Evolutionary conservation across 2,329 filamentous ascomycete species (phyloP).

Genomic region (Fusarium devonianum): DNA sequence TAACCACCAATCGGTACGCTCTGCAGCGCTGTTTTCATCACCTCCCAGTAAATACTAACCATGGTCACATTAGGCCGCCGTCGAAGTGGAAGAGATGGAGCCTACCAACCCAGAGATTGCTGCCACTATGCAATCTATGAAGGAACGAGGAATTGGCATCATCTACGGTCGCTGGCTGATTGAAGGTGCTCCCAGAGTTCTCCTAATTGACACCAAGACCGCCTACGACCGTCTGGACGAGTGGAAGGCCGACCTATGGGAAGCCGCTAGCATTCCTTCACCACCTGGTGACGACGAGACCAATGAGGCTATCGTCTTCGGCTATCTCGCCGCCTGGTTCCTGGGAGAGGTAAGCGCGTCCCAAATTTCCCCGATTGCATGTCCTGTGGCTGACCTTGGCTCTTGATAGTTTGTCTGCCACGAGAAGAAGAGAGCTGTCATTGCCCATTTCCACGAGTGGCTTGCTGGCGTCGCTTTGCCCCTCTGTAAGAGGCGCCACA

Average conservation of each 20-base stretch:
- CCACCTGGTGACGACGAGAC: conserved; percentile 92
- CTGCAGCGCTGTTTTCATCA: neutral
- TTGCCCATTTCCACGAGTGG: conserved; percentile 99
- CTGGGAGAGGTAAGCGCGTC: conserved; percentile 85
- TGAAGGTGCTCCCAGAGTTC: conserved; percentile 90
- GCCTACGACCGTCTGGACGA: conserved; percentile 91
- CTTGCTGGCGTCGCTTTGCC: conserved; percentile 92
- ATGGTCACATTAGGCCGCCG: conserved; percentile 81
- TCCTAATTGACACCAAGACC: conserved; percentile 94
- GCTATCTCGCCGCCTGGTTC: conserved; percentile 97
- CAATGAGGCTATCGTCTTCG: conserved; percentile 96
- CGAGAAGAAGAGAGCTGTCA: conserved; percentile 89
- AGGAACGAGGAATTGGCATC: conserved; percentile 85
- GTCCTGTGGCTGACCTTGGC: conserved; percentile 21
- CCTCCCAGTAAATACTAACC: conserved; percentile 9
- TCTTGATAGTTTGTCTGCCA: conserved; percentile 81
- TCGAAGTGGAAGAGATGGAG: conserved; percentile 93
- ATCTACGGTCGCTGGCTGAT: conserved; percentile 98
- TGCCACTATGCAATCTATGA: conserved; percentile 90
- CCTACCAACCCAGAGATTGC: conserved; percentile 81
- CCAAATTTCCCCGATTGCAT: conserved; percentile 5
- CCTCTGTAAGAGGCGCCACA: conserved; percentile 89
- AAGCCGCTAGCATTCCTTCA: conserved; percentile 89
- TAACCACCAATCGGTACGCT: conserved; percentile 83
- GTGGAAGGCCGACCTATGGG: conserved; percentile 98